A percentile compares a stretch with the other conserved stretches of the same genome.
Evolutionary conservation across 2,329 filamentous ascomycete species (phyloP).

Genomic region (Alternaria atra): DNA sequence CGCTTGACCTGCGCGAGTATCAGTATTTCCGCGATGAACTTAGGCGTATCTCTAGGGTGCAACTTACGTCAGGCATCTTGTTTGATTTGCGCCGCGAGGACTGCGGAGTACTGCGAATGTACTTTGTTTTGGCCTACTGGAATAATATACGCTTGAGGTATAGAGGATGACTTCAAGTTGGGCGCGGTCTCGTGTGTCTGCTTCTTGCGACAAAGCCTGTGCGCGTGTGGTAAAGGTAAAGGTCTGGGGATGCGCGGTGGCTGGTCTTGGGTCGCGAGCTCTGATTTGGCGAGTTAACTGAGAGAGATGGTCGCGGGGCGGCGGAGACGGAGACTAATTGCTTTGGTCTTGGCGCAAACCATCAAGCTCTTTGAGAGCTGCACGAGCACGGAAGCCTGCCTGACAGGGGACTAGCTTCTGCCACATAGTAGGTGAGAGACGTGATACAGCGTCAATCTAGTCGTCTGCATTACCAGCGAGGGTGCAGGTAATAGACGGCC

Average conservation of each 20-base stretch:
- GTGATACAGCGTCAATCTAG: not conserved
- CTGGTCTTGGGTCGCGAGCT: constrained; percentile 31
- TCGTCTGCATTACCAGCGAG: not conserved
- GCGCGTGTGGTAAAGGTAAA: constrained; percentile 23
- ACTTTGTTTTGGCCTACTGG: not conserved
- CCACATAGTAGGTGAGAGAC: not conserved
- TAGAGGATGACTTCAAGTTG: not conserved
- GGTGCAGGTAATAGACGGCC: not conserved
- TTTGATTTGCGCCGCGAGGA: constrained; percentile 15
- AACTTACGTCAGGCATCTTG: constrained; percentile 59
- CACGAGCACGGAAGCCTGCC: constrained; percentile 7
- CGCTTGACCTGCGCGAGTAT: constrained; percentile 72
- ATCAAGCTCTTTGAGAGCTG: constrained; percentile 15
- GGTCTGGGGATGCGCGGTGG: constrained; percentile 27
- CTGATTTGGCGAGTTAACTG: constrained; percentile 28
- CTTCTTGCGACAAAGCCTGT: constrained; percentile 18
- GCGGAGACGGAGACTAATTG: constrained; percentile 17
- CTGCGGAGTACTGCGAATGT: not conserved
- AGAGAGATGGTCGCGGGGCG: constrained; percentile 22
- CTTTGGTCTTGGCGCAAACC: constrained; percentile 26
- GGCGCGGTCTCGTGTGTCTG: constrained; percentile 4
- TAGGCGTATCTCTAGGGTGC: not conserved
- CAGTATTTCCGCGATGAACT: constrained; percentile 15
- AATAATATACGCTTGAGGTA: not conserved
- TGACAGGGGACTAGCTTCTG: constrained; percentile 8